Evolutionary conservation across 129 eudicot genomes (phyloP).

Genomic region (Chrysanthemum seticuspe): DNA sequence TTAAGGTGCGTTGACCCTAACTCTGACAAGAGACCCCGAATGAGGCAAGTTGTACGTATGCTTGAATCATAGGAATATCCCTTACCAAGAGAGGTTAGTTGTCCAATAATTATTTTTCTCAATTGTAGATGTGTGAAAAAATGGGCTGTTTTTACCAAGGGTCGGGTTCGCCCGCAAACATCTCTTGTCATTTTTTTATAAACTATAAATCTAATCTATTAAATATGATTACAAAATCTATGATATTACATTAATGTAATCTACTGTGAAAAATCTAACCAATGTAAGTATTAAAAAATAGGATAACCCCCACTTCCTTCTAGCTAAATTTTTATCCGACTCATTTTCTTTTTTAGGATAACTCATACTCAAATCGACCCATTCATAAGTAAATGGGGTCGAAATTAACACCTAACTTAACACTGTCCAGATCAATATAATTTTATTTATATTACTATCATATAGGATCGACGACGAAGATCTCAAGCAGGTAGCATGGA

Average conservation of each 20-base stretch:
- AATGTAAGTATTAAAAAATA: too few relatives aligned
- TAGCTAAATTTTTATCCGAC: too few relatives aligned
- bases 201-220: too few relatives aligned
- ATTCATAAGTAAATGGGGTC: neutral
- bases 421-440: neutral
- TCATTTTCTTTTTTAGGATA: too few relatives aligned
- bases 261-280: neutral
- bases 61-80: constrained; percentile 94
- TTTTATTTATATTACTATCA: neutral
- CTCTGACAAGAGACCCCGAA: constrained; percentile 80
- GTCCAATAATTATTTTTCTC: neutral
- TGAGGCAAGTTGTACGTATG: constrained; percentile 90
- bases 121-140: neutral
- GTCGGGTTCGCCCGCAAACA: neutral
- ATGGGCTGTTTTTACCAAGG: neutral
- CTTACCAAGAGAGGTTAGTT: constrained; percentile 80
- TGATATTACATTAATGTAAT: neutral
- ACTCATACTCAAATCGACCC: too few relatives aligned
- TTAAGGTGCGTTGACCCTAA: constrained; percentile 88
- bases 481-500: constrained; percentile 68
- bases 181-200: neutral
- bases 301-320: too few relatives aligned
- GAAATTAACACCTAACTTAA: neutral
- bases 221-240: neutral
- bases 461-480: constrained; percentile 88